These are phyloP conservation scores for Hemileccinum rubropunctum DNA, from an alignment of 768 basidiomycete species.

Conservation along the genomic window DNA sequence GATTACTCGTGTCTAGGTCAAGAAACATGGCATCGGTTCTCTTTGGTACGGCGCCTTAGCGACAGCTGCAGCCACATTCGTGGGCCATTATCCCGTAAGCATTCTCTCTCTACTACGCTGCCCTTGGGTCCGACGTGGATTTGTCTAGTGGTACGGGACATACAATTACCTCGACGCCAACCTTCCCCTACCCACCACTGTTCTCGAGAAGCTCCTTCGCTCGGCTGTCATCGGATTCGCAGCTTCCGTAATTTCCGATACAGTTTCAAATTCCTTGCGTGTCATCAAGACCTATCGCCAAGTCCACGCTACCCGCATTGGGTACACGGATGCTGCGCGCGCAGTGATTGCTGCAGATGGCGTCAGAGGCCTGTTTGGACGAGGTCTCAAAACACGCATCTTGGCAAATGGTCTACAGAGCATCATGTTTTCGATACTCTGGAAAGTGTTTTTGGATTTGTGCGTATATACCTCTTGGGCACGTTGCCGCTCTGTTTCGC, in stretches of 20 bases:
- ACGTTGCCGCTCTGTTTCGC: no score
- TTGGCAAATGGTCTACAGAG: slow-evolving; percentile 91
- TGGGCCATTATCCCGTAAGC: slow-evolving; percentile 82
- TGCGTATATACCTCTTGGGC: slow-evolving; percentile 38
- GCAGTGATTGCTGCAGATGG: slow-evolving; percentile 78
- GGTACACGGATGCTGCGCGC: slow-evolving; percentile 74
- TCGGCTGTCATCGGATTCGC: slow-evolving; percentile 91
- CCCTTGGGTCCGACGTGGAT: slow-evolving; percentile 1
- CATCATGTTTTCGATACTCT: slow-evolving; percentile 85
- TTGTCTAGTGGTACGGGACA: slow-evolving; percentile 70
- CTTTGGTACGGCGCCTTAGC: slow-evolving; percentile 92
- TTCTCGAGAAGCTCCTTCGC: slow-evolving; percentile 61
- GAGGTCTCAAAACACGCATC: slow-evolving; percentile 87
- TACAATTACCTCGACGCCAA: slow-evolving; percentile 75
- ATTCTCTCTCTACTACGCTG: neutral
- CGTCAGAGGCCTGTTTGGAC: slow-evolving; percentile 74
- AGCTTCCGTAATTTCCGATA: slow-evolving; percentile 84
- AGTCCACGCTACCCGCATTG: slow-evolving; percentile 77
- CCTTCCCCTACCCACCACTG: slow-evolving; percentile 55
- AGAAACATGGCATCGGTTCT: slow-evolving; percentile 68
- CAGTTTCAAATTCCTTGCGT: slow-evolving; percentile 81
- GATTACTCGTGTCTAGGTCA: slow-evolving; percentile 46
- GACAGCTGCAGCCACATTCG: slow-evolving; percentile 91
- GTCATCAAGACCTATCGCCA: slow-evolving; percentile 97
- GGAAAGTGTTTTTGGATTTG: slow-evolving; percentile 90